Evolutionary conservation across 352 stramenopile genomes (phyloP).

Genomic region (Phytopythium oedochilum): DNA sequence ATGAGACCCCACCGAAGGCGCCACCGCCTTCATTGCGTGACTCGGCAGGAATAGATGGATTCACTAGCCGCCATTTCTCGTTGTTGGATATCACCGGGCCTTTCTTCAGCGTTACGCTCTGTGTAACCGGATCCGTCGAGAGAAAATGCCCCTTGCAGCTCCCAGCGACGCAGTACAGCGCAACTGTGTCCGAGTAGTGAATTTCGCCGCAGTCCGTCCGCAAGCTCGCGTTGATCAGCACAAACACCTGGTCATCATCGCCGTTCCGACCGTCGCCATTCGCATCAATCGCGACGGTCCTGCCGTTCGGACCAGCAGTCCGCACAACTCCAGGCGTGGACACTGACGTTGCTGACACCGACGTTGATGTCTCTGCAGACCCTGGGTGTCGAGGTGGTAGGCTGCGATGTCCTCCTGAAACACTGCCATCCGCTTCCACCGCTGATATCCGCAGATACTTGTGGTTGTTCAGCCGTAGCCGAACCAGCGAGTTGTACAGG

Average conservation of each 20-base stretch:
- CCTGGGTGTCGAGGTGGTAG: not conserved
- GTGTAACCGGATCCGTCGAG: constrained; percentile 53
- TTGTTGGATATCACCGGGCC: constrained; percentile 69
- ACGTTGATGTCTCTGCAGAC: not conserved
- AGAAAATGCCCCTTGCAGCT: constrained; percentile 70
- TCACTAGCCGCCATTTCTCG: constrained; percentile 79
- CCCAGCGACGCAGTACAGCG: constrained; percentile 67
- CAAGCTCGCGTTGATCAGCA: constrained; percentile 68
- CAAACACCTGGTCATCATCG: constrained; percentile 79
- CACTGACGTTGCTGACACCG: not conserved
- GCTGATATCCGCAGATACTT: constrained; percentile 56
- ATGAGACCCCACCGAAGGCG: not conserved
- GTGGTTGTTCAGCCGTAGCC: constrained; percentile 65
- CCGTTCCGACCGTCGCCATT: constrained; percentile 57
- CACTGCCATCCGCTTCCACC: not conserved
- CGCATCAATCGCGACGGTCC: constrained; percentile 32
- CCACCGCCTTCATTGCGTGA: constrained; percentile 11
- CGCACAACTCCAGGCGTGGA: constrained; percentile 3
- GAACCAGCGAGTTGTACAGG: constrained; percentile 62
- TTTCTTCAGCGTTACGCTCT: constrained; percentile 62
- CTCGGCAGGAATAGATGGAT: constrained; percentile 32
- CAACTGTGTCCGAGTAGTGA: constrained; percentile 71
- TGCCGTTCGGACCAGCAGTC: not conserved
- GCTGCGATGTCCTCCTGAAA: not conserved
- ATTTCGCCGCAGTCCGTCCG: constrained; percentile 63